Base-by-base conservation (phyloP, 2,329 filamentous ascomycete genomes). In the Ophiosphaerella korrae region DNA sequence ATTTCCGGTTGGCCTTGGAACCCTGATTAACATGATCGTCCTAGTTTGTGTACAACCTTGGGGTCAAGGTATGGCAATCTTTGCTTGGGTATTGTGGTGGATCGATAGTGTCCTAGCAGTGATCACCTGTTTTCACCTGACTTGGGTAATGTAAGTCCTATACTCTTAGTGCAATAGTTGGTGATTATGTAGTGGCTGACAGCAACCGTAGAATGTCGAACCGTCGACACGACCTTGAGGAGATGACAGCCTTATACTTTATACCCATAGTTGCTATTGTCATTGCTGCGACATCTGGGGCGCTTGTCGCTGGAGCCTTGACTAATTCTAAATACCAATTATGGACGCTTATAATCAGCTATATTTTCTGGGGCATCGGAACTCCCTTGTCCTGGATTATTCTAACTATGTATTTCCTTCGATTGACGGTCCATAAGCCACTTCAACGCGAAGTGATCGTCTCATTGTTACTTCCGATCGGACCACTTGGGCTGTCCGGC, bases 351-450 rank as follows among this genome's bases (percentile, higher is more conserved):
- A 73, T 87, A n/a, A 76, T 77, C 12, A 84, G 79, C 9, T 89
- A 88, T 64, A 74, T 88, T 21, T 79, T 89, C 44, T 88, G 84
- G 84, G 86, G 85, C 1, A 82, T 83, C 39, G 85, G 84, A 8
- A 77, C 78, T 1, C 80, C 80, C 0, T 69, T 88, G 50, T 81
- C 84, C 2, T 78, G 84, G 63, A 77, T 80, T 47, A 79, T 87
- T 29, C 72, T 88, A 33, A 82, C 81, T 2, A 78, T 88, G 8
- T 89, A 89, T 70, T 88, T 87, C 64, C 82, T 87, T 58, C 82
- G 86, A 16, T 74, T 89, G 12, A 83, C 81, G 4, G 67, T 88
- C 7, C 81, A 88, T 69, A 82, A 83, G 32, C 77, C 88, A 16
- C 85, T 85, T 0, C 80, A 84, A 0, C 77, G 80, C 43, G 86